Conservation (phyloP, 495 filamentous ascomycete species). For the Talaromyces ruber region DNA sequence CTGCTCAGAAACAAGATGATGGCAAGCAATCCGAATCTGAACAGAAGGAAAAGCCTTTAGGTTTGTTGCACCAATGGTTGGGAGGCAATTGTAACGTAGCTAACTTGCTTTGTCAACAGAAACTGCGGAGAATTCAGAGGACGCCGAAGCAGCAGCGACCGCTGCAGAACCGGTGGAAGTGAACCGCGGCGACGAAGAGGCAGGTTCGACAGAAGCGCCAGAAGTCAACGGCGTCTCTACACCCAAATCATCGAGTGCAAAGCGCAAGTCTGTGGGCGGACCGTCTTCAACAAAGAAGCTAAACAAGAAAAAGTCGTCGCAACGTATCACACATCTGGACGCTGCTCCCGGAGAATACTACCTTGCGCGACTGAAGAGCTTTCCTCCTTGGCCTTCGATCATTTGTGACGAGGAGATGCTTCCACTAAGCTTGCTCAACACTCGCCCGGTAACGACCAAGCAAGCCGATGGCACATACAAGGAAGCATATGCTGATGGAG, state of each 20-base stretch:
- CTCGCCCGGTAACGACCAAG: constrained; percentile 72
- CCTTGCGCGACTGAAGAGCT: constrained; percentile 80
- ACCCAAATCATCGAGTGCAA: constrained; percentile 28
- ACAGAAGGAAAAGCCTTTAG: neutral
- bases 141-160: constrained; percentile 12
- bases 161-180: constrained; percentile 19
- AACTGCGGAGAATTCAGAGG: neutral
- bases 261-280: constrained; percentile 62
- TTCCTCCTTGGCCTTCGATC: constrained; percentile 84
- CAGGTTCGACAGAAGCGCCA: constrained; percentile 2
- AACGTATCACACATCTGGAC: constrained; percentile 60
- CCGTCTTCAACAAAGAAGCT: constrained; percentile 65
- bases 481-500: constrained; percentile 73
- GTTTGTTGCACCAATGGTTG: neutral
- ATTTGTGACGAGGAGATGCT: constrained; percentile 90
- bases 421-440: constrained; percentile 57
- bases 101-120: neutral
- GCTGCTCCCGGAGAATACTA: constrained; percentile 81
- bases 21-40: constrained; percentile 18
- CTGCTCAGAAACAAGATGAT: constrained; percentile 19
- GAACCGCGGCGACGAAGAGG: constrained; percentile 16
- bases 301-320: constrained; percentile 73
- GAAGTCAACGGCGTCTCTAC: constrained; percentile 37
- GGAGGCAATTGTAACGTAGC: constrained; percentile 10
- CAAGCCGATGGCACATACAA: constrained; percentile 74